Evolutionary conservation across 1,284 basidiomycete genomes (phyloP), one percentile per base, ranked within the genome.

Genomic region (Cystobasidium pallidum): DNA sequence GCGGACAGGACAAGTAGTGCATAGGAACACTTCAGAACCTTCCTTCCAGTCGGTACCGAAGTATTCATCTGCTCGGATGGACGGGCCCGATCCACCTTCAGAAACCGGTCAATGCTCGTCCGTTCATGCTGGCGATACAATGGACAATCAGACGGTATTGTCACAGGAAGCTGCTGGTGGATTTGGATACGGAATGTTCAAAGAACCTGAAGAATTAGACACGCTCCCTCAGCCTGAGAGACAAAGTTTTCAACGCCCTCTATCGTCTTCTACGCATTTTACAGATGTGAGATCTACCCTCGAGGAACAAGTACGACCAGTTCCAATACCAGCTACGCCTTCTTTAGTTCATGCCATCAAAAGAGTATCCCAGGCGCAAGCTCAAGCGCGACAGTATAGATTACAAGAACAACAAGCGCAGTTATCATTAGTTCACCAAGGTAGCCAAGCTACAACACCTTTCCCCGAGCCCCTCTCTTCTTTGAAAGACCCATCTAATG

Each of bases 311-410:
- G 43, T 45, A 45, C 11, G 52, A 19, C 45, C 41, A 2, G 58
- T 68, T 21, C 43, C 67, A 26, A 41, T 74, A 13, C 66, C 52
- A 41, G 73, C 73, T 13, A 74, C 73, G n/a, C 73, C 73, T 51
- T 70, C 66, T 8, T 34, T 74, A 11, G 30, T 74, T 0, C 65
- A 74, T 24, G 73, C 73, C 21, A 59, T 74, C 3, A 54, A 47
- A 43, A 45, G 73, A 19, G 73, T 74, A 17, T 63, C 61, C 10
- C 52, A 43, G n/a, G 73, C 73, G 21, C 73, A 74, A 55, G 45
- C 47, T 36, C 61, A 74, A 49, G 73, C 67, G 6, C 68, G 49
- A 39, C 36, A 32, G 34, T 62, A 47, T 39, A 24, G 36, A 15
- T n/a, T 47, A 8, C n/a, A 51, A 36, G 54, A 61, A 26, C 41